Evolutionary conservation across 2,329 filamentous ascomycete species (phyloP), one percentile per base, ranked within the genome.

Genomic region (Graphilbum ipis-grandicollis): DNA sequence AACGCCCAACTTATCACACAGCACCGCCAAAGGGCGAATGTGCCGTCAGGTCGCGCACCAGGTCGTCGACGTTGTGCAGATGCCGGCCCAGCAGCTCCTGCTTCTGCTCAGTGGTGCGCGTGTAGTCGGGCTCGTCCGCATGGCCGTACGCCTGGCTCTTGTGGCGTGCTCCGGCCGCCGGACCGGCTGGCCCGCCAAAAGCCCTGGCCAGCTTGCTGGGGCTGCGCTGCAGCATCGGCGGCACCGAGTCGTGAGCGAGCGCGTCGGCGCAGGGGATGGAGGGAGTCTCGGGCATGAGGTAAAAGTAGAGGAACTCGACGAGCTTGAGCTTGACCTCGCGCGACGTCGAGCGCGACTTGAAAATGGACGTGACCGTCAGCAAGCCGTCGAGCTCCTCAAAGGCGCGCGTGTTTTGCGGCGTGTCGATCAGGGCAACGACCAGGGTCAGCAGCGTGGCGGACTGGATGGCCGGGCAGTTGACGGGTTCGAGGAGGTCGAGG

Each of bases 221-320:
- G 50, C 73, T 79, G 42, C 74, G 67, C 55, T 78, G 73, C 42
- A 75, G 56, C 50, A 75, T 63, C 19, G 57, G 60, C 8, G 66
- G 60, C 9, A 66, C 50, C 2, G 62, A 63, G 35, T 43, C 43
- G 22, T 36, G 39, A 10, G 38, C 35, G 36, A 41, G 43, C 12
- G 37, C 37, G 36, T 42, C 43, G 42, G 66, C 61, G 43, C 58
- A 58, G 5, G 70, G 66, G 43, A 68, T 66, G 17, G 67, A 61
- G 32, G 68, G 75, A 1, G 71, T 73, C 59, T 98, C 90, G 35
- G 88, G 86, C 79, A 96, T 93, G 47, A 98, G 76, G 57, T 96
- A 98, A 58, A 96, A 96, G 64, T 96, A 96, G 36, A 98, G 62
- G 53, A 96, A 96, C 56, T 96, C 90, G 47, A 94, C 78, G n/a